These are phyloP conservation scores for Solanum infundibuliforme DNA, from an alignment of 257 asterid genomes.

Conservation along the genomic window DNA sequence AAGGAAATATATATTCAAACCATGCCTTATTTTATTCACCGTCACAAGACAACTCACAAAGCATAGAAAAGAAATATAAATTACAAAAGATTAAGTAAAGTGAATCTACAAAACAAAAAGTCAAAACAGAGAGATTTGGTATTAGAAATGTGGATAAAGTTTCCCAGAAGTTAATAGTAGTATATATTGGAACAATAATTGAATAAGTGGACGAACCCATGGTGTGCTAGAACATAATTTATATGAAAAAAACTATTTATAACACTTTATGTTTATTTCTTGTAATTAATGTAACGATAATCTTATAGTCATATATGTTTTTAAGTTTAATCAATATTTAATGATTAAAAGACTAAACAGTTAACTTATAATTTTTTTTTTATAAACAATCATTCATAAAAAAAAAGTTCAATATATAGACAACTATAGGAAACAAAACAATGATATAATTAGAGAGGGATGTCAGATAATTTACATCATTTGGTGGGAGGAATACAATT, in stretches of 20 bases:
- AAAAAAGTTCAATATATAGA: neutral
- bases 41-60: neutral
- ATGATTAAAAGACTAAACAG: neutral
- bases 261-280: neutral
- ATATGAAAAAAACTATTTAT: neutral
- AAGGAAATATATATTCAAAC: neutral
- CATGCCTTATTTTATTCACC: neutral
- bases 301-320: neutral
- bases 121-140: neutral
- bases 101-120: neutral
- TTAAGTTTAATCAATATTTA: neutral
- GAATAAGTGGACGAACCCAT: neutral
- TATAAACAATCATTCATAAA: neutral
- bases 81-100: neutral
- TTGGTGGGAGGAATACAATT: neutral
- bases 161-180: neutral
- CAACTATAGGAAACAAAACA: neutral
- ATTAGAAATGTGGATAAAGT: neutral
- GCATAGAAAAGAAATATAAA: neutral
- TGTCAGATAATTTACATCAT: neutral
- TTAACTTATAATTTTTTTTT: neutral
- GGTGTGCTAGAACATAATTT: neutral
- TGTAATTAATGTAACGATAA: neutral
- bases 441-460: neutral
- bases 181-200: neutral